Conservation (phyloP, 2,329 filamentous ascomycete species). For the Sporothrix euskadiensis region DNA sequence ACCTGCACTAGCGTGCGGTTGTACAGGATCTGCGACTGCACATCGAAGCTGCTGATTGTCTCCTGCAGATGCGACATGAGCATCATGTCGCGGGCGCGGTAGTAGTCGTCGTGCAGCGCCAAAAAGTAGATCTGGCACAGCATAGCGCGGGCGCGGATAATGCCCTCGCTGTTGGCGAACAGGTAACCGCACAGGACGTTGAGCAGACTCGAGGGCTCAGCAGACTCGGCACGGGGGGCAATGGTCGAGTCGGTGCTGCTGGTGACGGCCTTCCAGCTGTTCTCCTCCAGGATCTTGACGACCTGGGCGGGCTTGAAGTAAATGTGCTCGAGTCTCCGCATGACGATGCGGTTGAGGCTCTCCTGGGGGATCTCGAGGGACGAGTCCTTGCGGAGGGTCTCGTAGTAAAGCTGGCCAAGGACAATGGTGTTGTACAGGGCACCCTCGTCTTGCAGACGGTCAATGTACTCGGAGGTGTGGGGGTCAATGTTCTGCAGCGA, state of each 20-base stretch:
- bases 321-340: slow-evolving; percentile 92
- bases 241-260: slow-evolving; percentile 71
- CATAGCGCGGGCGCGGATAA: slow-evolving; percentile 95
- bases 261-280: slow-evolving; percentile 82
- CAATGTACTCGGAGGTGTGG: slow-evolving; percentile 98
- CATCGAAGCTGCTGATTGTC: slow-evolving; percentile 93
- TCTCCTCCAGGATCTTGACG: slow-evolving; percentile 89
- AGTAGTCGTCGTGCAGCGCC: slow-evolving; percentile 96
- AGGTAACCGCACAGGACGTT: slow-evolving; percentile 91
- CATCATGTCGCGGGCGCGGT: slow-evolving; percentile 97
- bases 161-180: slow-evolving; percentile 91
- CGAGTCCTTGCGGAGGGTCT: slow-evolving; percentile 70
- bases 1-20: slow-evolving; percentile 98
- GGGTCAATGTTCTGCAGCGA: slow-evolving; percentile 98
- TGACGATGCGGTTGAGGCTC: slow-evolving; percentile 85
- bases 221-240: slow-evolving; percentile 68
- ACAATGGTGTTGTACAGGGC: slow-evolving; percentile 90
- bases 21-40: slow-evolving; percentile 96
- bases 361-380: slow-evolving; percentile 78
- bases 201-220: slow-evolving; percentile 74
- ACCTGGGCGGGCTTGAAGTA: slow-evolving; percentile 99
- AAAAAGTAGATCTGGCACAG: slow-evolving; percentile 98
- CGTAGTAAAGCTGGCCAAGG: slow-evolving; percentile 83
- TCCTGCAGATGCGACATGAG: slow-evolving; percentile 99
- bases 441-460: slow-evolving; percentile 87